These are phyloP conservation scores for Paraglomus brasilianum DNA, from an alignment of 192 early-diverging fungal species.

Conservation along the genomic window DNA sequence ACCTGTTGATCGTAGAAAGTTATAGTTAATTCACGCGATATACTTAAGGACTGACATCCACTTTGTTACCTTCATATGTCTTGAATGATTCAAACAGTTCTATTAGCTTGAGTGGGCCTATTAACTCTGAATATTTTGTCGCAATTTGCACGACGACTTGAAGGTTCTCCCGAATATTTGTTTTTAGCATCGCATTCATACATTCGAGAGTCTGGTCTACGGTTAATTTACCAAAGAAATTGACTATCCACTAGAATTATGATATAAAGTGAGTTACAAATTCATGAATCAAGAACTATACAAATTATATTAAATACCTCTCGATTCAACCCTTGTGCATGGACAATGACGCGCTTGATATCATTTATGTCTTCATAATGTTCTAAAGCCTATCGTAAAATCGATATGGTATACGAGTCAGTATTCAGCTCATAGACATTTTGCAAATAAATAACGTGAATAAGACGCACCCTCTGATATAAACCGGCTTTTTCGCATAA, in stretches of 20 bases:
- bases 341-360: slow-evolving; percentile 93
- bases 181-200: slow-evolving; percentile 88
- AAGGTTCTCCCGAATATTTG: slow-evolving; percentile 92
- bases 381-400: slow-evolving; percentile 70
- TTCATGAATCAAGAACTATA: not conserved
- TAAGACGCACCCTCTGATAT: slow-evolving; percentile 74
- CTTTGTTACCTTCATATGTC: slow-evolving; percentile 73
- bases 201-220: slow-evolving; percentile 97
- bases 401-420: not conserved
- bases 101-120: slow-evolving; percentile 86
- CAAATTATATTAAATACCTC: slow-evolving; percentile 45
- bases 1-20: slow-evolving; percentile 41
- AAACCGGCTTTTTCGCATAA: slow-evolving; percentile 98
- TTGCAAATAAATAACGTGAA: not conserved
- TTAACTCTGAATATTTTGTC: slow-evolving; percentile 95
- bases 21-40: not conserved
- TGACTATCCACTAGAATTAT: slow-evolving; percentile 69
- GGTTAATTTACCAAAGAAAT: slow-evolving; percentile 93
- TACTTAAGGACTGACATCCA: not conserved
- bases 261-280: no score
- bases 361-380: slow-evolving; percentile 95
- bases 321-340: slow-evolving; percentile 77
- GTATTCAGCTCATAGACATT: not conserved
- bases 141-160: slow-evolving; percentile 94
- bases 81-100: slow-evolving; percentile 90